A percentile compares a stretch with the other conserved stretches of the same genome.
phyloP scores from a whole-genome alignment of 768 basidiomycete species.

The Mycena metata region DNA sequence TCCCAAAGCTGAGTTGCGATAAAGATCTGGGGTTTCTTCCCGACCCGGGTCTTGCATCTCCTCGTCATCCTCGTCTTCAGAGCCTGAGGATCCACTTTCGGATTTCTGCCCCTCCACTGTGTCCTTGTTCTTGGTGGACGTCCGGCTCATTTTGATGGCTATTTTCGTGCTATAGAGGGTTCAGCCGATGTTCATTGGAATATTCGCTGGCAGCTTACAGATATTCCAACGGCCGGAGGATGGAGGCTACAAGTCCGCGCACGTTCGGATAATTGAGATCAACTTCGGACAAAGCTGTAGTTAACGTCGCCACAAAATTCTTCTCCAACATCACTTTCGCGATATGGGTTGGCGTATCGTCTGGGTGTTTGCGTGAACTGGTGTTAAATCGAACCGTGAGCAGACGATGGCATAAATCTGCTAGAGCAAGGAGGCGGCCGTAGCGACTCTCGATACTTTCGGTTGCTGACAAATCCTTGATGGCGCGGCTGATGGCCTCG shows the following conservation, averaged over 20 bases:
- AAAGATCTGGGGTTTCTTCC: constrained; percentile 92
- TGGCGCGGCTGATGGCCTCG: constrained; percentile 86
- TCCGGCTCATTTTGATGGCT: constrained; percentile 97
- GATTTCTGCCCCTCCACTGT: constrained; percentile 61
- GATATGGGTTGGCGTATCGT: constrained; percentile 89
- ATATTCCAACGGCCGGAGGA: constrained; percentile 90
- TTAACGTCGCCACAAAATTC: constrained; percentile 91
- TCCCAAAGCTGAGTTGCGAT: constrained; percentile 95
- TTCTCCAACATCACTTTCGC: constrained; percentile 99
- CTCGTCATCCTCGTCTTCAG: constrained; percentile 73
- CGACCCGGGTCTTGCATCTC: constrained; percentile 67
- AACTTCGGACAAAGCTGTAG: constrained; percentile 89
- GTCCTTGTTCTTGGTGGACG: constrained; percentile 76
- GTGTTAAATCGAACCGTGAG: constrained; percentile 82
- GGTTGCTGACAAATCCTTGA: constrained; percentile 79
- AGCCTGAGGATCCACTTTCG: constrained; percentile 63
- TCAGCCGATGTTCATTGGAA: constrained; percentile 27
- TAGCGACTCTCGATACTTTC: constrained; percentile 83
- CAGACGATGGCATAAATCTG: constrained; percentile 90
- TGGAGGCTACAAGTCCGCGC: constrained; percentile 85
- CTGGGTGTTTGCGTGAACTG: constrained; percentile 67
- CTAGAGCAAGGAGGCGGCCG: constrained; percentile 87
- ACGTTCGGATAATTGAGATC: constrained; percentile 97
- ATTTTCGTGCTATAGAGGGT: constrained; percentile 80
- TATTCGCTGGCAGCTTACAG: constrained; percentile 68